A percentile compares a stretch with the other conserved stretches of the same genome.
Conservation (phyloP, 1,139 yeast genomes). For the Yamadazyma atlantica region DNA sequence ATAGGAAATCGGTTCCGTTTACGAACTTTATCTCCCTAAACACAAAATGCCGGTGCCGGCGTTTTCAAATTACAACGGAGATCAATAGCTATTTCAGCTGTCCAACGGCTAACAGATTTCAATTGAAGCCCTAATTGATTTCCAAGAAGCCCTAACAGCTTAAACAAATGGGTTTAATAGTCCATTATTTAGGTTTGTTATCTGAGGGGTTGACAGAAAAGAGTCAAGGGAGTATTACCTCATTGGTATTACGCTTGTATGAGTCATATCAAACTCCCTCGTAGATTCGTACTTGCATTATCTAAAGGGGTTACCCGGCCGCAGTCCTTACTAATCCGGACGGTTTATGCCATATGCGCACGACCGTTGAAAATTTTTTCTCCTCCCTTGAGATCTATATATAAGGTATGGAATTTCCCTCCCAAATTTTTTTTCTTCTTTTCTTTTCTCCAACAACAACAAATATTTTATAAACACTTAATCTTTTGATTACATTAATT, state of each 20-base stretch:
- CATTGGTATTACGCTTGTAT: background rate
- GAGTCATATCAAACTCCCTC: background rate
- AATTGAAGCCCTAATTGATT: background rate
- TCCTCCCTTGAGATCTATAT: background rate
- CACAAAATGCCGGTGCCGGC: background rate
- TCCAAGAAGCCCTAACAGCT: background rate
- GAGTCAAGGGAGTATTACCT: slow-evolving; percentile 2
- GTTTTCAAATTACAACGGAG: background rate
- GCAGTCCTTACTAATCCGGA: background rate
- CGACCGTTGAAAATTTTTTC: slow-evolving; percentile 9
- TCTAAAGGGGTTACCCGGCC: slow-evolving; percentile 1
- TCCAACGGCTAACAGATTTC: background rate
- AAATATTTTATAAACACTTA: slow-evolving; percentile 8
- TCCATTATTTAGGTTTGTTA: too few species aligned
- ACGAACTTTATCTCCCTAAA: background rate
- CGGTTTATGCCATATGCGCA: background rate
- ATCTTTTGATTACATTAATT: slow-evolving; percentile 11
- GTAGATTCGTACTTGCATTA: too few species aligned
- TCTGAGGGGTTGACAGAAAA: background rate
- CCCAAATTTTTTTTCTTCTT: slow-evolving; percentile 9
- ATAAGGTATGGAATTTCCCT: background rate
- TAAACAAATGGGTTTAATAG: too few species aligned
- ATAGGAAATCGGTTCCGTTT: background rate
- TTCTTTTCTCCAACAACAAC: slow-evolving; percentile 15
- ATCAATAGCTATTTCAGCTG: background rate